Percentiles rank a stretch among this genome's conserved stretches.
Evolutionary conservation across 2,329 filamentous ascomycete genomes (phyloP).

Genomic region (Neofusicoccum sp.): DNA sequence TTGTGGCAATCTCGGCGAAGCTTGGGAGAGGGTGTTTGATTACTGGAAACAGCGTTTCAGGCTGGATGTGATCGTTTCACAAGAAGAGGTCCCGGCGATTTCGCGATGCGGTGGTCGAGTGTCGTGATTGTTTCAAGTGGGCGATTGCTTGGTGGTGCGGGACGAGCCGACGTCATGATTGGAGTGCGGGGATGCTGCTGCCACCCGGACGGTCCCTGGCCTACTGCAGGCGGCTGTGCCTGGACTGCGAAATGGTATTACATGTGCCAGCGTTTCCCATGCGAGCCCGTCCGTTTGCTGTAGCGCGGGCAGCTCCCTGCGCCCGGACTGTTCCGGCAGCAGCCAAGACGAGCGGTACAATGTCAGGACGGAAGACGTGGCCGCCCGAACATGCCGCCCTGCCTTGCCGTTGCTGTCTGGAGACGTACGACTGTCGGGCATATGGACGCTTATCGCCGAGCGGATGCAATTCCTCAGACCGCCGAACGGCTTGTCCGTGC

Average conservation of each 20-base stretch:
- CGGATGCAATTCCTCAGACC: too few species aligned
- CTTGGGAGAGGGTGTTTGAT: background rate
- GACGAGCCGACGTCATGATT: constrained; percentile 6
- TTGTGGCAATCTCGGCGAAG: background rate
- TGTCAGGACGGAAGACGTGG: constrained; percentile 3
- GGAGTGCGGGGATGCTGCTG: background rate
- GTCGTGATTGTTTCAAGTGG: constrained; percentile 9
- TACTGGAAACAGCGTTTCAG: constrained; percentile 1
- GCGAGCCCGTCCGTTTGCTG: too few species aligned
- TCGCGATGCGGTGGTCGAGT: background rate
- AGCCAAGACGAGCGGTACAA: background rate
- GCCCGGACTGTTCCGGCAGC: background rate
- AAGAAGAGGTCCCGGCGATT: background rate
- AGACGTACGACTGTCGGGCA: too few species aligned
- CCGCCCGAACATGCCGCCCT: background rate
- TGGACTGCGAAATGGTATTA: too few species aligned
- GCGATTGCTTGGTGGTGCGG: background rate
- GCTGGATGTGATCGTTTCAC: background rate
- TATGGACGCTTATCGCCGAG: too few species aligned
- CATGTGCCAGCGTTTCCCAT: too few species aligned
- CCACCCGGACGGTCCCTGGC: background rate
- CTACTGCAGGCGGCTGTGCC: background rate
- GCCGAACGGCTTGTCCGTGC: background rate
- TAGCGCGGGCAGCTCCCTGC: too few species aligned
- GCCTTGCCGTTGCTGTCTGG: background rate